phyloP scores from a whole-genome alignment of 2,329 filamentous ascomycete species.

The Fusarium nodosum region DNA sequence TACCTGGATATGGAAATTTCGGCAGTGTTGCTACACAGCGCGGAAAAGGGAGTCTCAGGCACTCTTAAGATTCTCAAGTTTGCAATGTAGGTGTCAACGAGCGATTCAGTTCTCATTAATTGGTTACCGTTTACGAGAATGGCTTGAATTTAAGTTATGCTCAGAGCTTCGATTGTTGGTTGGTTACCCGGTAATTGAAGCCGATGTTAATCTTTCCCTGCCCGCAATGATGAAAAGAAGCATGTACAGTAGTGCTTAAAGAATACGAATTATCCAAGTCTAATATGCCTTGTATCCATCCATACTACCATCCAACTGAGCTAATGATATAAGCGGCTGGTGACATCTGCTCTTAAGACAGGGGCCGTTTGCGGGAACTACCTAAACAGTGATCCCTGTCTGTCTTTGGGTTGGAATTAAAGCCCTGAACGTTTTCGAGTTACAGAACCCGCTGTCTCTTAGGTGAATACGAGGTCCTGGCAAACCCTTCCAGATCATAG shows the following conservation, averaged over 20 bases:
- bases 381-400: constrained; percentile 8
- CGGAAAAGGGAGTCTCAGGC: too few relatives aligned
- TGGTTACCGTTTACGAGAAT: not conserved
- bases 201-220: not conserved
- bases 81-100: constrained; percentile 1
- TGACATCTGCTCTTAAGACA: constrained; percentile 15
- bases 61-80: not conserved
- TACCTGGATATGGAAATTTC: not conserved
- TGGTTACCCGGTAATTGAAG: not conserved
- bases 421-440: not conserved
- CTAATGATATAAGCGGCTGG: constrained; percentile 25
- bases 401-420: constrained; percentile 7
- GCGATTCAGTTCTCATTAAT: not conserved
- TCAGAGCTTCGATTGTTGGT: not conserved
- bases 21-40: not conserved
- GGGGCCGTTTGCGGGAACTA: constrained; percentile 38
- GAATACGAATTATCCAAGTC: constrained; percentile 6
- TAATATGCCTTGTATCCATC: constrained; percentile 2
- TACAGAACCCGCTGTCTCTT: not conserved
- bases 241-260: not conserved
- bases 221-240: constrained; percentile 1
- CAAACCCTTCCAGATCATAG: not conserved
- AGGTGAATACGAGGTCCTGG: not conserved
- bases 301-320: constrained; percentile 1
- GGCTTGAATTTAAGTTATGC: not conserved